A percentile compares a stretch with the other conserved stretches of the same genome.
Evolutionary conservation across 768 basidiomycete genomes (phyloP).

Genomic region (Pleurotus djamor): DNA sequence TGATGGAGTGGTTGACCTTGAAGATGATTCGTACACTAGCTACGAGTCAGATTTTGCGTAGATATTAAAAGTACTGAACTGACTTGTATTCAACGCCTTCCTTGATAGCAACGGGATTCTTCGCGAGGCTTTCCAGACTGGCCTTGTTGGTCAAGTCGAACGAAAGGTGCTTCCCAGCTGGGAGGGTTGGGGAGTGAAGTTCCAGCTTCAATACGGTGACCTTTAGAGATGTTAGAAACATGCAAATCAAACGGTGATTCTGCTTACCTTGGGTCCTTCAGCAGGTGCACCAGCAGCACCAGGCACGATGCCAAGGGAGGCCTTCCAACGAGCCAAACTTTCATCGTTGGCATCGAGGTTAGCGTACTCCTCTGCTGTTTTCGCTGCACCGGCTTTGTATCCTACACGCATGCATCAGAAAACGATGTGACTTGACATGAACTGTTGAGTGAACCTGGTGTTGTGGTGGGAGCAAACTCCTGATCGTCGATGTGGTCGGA

Average conservation of each 20-base stretch:
- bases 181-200: constrained; percentile 76
- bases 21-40: constrained; percentile 76
- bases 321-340: constrained; percentile 94
- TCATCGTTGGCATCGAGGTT: constrained; percentile 88
- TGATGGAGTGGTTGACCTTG: constrained; percentile 88
- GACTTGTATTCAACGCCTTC: constrained; percentile 91
- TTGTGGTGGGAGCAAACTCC: constrained; percentile 64
- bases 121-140: constrained; percentile 56
- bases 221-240: constrained; percentile 34
- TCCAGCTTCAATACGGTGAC: constrained; percentile 75
- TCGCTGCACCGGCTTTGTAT: constrained; percentile 69
- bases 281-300: constrained; percentile 35
- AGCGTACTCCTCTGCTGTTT: constrained; percentile 80
- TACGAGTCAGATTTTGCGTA: constrained; percentile 8
- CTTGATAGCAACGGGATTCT: constrained; percentile 77
- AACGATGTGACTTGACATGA: background rate
- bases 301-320: constrained; percentile 80
- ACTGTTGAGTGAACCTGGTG: constrained; percentile 51
- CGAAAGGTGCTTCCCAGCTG: constrained; percentile 52
- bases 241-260: background rate
- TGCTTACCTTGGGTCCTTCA: constrained; percentile 64
- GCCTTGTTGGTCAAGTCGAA: constrained; percentile 62
- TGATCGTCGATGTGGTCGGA: constrained; percentile 53
- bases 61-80: constrained; percentile 13
- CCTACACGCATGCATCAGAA: constrained; percentile 38